These are phyloP conservation scores for Cladorrhinum sp. DNA, from an alignment of 2,329 filamentous ascomycete species.

Conservation along the genomic window DNA sequence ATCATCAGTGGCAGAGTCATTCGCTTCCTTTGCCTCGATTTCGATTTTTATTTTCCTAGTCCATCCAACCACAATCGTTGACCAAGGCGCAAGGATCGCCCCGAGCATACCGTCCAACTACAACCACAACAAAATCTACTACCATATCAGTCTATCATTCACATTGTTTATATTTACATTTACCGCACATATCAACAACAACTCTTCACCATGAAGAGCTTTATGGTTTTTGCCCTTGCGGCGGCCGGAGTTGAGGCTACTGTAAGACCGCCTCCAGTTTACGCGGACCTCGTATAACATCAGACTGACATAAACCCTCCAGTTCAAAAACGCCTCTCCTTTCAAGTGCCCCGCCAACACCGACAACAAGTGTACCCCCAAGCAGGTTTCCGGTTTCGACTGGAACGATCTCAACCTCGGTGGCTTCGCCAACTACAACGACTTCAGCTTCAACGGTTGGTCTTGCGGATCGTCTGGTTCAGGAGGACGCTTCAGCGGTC, in stretches of 20 bases:
- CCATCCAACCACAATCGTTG: conserved; percentile 26
- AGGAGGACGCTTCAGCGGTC: conserved; percentile 49
- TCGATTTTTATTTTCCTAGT: conserved; percentile 31
- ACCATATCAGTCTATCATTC: conserved; percentile 12
- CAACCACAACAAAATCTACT: conserved; percentile 7
- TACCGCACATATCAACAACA: conserved; percentile 15
- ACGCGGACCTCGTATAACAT: background rate
- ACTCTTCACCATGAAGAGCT: conserved; percentile 49
- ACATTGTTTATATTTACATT: conserved; percentile 12
- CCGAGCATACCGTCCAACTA: conserved; percentile 7
- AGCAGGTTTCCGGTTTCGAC: conserved; percentile 68
- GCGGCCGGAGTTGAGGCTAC: conserved; percentile 51
- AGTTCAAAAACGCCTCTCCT: conserved; percentile 36
- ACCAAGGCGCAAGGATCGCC: conserved; percentile 22
- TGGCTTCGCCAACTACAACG: conserved; percentile 62
- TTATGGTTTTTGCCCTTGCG: conserved; percentile 47
- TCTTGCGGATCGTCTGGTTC: conserved; percentile 57
- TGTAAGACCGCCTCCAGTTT: conserved; percentile 23
- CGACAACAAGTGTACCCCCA: conserved; percentile 71
- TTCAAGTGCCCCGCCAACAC: conserved; percentile 70
- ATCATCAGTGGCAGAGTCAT: conserved; percentile 48
- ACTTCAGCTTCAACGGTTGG: conserved; percentile 73
- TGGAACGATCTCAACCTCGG: conserved; percentile 64
- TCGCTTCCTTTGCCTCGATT: conserved; percentile 51
- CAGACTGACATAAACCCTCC: conserved; percentile 21